These are phyloP conservation scores for Sextonia rubra DNA, from an alignment of 164 flowering plant genomes.

Conservation along the genomic window DNA sequence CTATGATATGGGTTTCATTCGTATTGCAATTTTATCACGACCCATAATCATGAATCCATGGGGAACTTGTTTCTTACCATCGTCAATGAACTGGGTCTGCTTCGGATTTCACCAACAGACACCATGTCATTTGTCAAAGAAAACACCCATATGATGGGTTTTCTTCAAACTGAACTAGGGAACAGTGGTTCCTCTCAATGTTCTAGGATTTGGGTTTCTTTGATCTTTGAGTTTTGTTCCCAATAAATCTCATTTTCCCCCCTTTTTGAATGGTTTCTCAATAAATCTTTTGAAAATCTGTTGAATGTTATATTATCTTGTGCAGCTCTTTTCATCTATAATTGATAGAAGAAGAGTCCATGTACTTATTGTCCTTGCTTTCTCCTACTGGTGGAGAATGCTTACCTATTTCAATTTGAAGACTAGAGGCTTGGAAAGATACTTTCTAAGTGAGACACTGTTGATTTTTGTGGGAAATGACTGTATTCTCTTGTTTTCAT, in stretches of 20 bases:
- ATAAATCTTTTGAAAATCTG: no score
- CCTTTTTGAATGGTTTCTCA: no score
- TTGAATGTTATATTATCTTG: no score
- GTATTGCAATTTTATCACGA: not conserved
- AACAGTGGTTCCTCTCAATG: not conserved
- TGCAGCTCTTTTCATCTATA: not conserved
- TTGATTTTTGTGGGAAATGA: no score
- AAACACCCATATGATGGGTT: no score
- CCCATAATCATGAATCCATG: not conserved
- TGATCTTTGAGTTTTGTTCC: no score
- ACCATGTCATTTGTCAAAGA: not conserved
- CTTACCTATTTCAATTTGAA: no score
- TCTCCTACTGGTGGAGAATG: not conserved
- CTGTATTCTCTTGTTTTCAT: no score
- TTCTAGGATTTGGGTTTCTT: not conserved
- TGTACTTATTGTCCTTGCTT: not conserved
- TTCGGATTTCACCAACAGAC: not conserved
- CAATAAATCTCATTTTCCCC: no score
- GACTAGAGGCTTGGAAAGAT: no score
- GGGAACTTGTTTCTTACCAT: not conserved
- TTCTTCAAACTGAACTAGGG: not conserved
- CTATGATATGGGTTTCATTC: slow-evolving; percentile 1
- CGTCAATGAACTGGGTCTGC: slow-evolving; percentile 4
- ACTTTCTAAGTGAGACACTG: no score
- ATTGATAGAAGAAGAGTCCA: not conserved